Evolutionary conservation across 352 stramenopile genomes (phyloP), one percentile per base, ranked within the genome.

Genomic region (Pythium phragmitis): DNA sequence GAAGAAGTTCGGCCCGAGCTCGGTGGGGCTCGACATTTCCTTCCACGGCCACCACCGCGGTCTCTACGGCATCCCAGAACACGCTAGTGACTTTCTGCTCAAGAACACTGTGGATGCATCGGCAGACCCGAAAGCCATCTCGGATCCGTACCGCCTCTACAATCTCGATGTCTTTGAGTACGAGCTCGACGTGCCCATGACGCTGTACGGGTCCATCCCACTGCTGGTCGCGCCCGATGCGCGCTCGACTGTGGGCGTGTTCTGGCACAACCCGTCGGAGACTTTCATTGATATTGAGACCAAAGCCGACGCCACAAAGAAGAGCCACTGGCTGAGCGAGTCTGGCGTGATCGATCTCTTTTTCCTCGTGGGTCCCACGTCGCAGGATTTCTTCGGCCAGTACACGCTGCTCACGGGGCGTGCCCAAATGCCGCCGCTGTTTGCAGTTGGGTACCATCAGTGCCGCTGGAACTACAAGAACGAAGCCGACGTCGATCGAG

Each of bases 111-210:
- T 92, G 28, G 75, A 86, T n/a, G 26, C 39, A 9, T 48, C 45
- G 46, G 74, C 41, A 45, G 63, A 13, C 21, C 50, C 47, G 30
- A 80, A 76, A 57, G 71, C 73, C 4, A 23, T 84, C 11, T 79
- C 72, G n/a, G 96, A 99, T 61, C 98, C 98, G 8, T 99, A 99
- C 75, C 89, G 98, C 8, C 82, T 99, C 52, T 99, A 99, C 80
- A 99, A 99, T 67, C 82, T 99, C 36, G 98, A 99, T 70, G 98
- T 99, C 19, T 99, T 99, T 71, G 98, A 99, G 81, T 99, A 99
- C 77, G 97, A 99, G 62, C 80, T 99, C 61, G 94, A 99, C 71
- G 90, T 97, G 33, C 93, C 97, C n/a, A 99, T 99, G 94, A 94
- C 97, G 45, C 77, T 99, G 36, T 99, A 99, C 78, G 97, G 97